Evolutionary conservation across 1,284 basidiomycete genomes (phyloP).

Genomic region (Pseudozyma thailandica): DNA sequence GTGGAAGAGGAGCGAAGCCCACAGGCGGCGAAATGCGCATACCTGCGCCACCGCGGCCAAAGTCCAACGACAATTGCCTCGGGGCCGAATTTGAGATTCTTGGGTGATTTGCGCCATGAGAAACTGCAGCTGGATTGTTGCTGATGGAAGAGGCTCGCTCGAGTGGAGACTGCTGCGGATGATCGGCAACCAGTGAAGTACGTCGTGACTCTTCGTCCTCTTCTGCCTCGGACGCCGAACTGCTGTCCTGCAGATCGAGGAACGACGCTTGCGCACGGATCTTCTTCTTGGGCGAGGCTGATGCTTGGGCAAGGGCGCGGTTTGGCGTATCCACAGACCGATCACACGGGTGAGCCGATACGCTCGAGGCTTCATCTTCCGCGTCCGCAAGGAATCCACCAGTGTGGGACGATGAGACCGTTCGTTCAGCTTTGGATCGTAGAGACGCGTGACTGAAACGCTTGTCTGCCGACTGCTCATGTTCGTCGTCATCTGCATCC

Average conservation of each 20-base stretch:
- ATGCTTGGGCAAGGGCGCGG: not conserved
- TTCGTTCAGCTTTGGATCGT: constrained; percentile 21
- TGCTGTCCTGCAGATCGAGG: constrained; percentile 30
- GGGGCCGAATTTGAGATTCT: no score
- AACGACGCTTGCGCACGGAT: constrained; percentile 23
- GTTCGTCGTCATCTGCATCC: constrained; percentile 3
- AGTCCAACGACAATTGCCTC: not conserved
- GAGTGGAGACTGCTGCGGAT: not conserved
- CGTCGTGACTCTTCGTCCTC: not conserved
- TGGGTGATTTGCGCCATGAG: not conserved
- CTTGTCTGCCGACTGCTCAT: not conserved
- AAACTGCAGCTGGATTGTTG: constrained; percentile 2
- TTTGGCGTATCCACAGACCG: constrained; percentile 13
- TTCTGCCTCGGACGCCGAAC: constrained; percentile 21
- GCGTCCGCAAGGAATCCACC: constrained; percentile 41
- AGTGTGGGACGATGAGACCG: constrained; percentile 27
- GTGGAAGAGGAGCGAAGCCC: constrained; percentile 21
- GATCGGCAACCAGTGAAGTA: not conserved
- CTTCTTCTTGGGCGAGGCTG: not conserved
- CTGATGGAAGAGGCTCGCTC: constrained; percentile 6
- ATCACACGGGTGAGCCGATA: constrained; percentile 25
- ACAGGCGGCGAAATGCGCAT: constrained; percentile 10
- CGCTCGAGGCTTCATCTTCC: constrained; percentile 29
- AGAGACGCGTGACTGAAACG: constrained; percentile 19
- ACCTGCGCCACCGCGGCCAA: not conserved